Base-by-base conservation (phyloP, 2,329 filamentous ascomycete species). In the Trichothecium roseum region DNA sequence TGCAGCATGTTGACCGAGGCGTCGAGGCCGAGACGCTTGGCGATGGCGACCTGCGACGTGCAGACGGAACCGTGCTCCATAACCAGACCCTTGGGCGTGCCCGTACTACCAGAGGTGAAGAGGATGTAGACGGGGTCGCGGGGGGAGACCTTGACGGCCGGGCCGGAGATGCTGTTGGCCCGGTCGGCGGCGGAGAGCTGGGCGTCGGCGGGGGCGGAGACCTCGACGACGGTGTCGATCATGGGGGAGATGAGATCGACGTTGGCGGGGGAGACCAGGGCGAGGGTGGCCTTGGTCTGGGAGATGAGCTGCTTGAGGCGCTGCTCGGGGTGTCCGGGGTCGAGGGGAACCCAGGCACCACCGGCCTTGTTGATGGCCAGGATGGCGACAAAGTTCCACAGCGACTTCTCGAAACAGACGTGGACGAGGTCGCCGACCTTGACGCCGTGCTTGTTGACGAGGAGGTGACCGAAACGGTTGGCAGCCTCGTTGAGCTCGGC, bases 341-440 rank as follows among this genome's bases (percentile, higher is more conserved):
- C 42, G 5, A 48, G 33, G 8, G 39, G 42, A 18, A 45, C 43
- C 18, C 40, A 45, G 5, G 38, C 36, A 17, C 36, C 45, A 14
- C 45, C 45, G 18, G 40, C 45, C 20, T 43, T 40, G 14, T 42
- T 34, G 8, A 48, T 37, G 3, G 42, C 45, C 2, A 48, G 24
- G 13, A 42, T 40, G 12, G 42, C 32, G 18, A 48, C 45, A 4
- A 46, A 36, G 16, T 42, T 38, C 44, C 44, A 48, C 3, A 36
- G 34, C 1, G 47, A 52, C 32, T 56, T 56, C 22, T 53, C 50
- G 13, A 54, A 53, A 31, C 48, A 54, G 0, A 56, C 31, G 7
- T 49, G 47, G 0, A 56, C 42, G 7, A 41, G 30, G 17, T 42
- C 40, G 10, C 33, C 28, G 2, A 35, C 26, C 20, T 22, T 22